Conservation (phyloP, 106 monocot genomes). For the Gastrodia elata region DNA sequence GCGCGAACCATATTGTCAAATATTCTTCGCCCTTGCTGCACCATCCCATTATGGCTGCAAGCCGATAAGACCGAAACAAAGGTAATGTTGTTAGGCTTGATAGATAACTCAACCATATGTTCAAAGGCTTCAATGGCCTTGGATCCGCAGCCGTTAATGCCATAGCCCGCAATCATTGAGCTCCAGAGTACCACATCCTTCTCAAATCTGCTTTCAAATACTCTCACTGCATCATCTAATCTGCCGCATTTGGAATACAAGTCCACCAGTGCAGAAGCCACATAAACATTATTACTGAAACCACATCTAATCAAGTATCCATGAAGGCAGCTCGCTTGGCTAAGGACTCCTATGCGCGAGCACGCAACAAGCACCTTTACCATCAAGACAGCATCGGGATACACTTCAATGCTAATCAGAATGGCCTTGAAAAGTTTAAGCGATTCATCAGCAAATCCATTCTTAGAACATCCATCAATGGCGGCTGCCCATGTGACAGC, state of each 20-base stretch:
- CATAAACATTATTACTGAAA: constrained; percentile 35
- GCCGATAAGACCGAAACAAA: constrained; percentile 53
- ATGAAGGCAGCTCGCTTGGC: constrained; percentile 44
- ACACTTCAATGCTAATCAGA: constrained; percentile 21
- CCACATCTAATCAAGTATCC: constrained; percentile 37
- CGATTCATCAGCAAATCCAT: constrained; percentile 34
- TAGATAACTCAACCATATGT: constrained; percentile 33
- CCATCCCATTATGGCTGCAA: constrained; percentile 54
- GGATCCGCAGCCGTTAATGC: constrained; percentile 38
- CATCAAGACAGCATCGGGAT: constrained; percentile 59
- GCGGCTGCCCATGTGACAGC: constrained; percentile 44
- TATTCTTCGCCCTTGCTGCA: constrained; percentile 31
- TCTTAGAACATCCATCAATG: constrained; percentile 47
- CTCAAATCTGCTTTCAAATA: constrained; percentile 26
- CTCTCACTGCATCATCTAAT: constrained; percentile 21
- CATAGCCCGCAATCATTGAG: constrained; percentile 55
- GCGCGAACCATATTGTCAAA: constrained; percentile 34
- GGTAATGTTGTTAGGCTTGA: constrained; percentile 41
- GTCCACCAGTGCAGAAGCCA: constrained; percentile 44
- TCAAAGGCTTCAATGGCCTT: constrained; percentile 30
- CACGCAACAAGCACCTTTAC: constrained; percentile 53
- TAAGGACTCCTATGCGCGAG: constrained; percentile 23
- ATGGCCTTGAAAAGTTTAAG: constrained; percentile 33
- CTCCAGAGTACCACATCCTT: constrained; percentile 66
- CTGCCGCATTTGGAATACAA: constrained; percentile 58